Conservation (phyloP, 495 filamentous ascomycete species). For the Darksidea phi region DNA sequence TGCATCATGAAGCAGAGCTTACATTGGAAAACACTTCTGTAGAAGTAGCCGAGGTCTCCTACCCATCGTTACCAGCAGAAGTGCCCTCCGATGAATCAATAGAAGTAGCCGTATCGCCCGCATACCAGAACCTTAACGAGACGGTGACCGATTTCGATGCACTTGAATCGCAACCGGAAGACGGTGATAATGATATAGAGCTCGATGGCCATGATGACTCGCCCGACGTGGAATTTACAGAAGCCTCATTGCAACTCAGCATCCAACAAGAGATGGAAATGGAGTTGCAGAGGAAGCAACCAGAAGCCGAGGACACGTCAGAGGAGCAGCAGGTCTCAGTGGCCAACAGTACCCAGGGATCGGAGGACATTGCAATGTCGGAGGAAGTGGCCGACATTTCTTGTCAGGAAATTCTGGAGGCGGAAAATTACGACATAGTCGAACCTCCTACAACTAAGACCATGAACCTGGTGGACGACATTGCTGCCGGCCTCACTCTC, state of each 20-base stretch:
- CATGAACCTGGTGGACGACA: constrained; percentile 10
- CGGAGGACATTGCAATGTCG: not conserved
- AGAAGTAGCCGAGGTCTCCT: too few species aligned
- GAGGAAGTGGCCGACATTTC: constrained; percentile 4
- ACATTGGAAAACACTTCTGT: too few species aligned
- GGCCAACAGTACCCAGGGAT: not conserved
- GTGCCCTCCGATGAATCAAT: too few species aligned
- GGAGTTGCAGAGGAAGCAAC: not conserved
- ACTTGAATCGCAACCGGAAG: not conserved
- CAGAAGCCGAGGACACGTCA: not conserved
- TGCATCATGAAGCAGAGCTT: too few species aligned
- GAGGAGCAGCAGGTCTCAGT: not conserved
- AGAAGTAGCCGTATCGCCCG: too few species aligned
- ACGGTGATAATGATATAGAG: not conserved
- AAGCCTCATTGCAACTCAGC: not conserved
- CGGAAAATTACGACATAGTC: not conserved
- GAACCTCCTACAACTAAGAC: not conserved
- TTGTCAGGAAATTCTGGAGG: not conserved
- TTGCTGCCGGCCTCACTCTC: constrained; percentile 31
- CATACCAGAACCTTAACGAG: too few species aligned
- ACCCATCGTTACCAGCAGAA: too few species aligned
- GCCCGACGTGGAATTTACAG: not conserved
- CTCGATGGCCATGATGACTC: not conserved
- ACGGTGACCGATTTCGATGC: too few species aligned
- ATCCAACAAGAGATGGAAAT: not conserved